Percentiles rank a stretch among this genome's conserved stretches.
phyloP scores from a whole-genome alignment of 1,284 basidiomycete genomes.

The Ustilago hordei region DNA sequence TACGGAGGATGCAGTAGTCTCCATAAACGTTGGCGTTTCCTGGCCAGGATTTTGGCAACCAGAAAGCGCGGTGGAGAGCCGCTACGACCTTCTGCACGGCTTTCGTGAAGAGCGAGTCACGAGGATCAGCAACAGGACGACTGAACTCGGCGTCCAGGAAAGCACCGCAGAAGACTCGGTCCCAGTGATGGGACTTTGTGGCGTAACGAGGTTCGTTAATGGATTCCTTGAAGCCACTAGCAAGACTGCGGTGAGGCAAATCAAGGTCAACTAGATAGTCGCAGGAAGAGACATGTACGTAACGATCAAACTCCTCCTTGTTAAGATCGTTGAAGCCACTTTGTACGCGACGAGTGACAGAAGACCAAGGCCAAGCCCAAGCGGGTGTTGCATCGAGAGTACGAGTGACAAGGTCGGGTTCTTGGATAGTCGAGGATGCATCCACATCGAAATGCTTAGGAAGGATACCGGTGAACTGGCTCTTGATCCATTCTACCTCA shows the following conservation, averaged over 20 bases:
- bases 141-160: constrained; percentile 63
- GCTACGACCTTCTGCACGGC: constrained; percentile 16
- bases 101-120: constrained; percentile 11
- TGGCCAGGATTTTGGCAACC: constrained; percentile 53
- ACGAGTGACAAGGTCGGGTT: neutral
- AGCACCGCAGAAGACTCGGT: constrained; percentile 49
- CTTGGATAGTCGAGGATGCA: constrained; percentile 14
- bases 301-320: constrained; percentile 80
- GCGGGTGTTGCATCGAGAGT: constrained; percentile 71
- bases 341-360: constrained; percentile 77
- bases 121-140: constrained; percentile 25
- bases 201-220: constrained; percentile 54
- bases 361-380: constrained; percentile 61
- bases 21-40: constrained; percentile 54
- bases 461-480: constrained; percentile 87
- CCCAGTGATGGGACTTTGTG: constrained; percentile 37
- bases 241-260: constrained; percentile 38
- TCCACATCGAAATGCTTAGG: constrained; percentile 79
- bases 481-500: constrained; percentile 86
- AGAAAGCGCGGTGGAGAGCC: constrained; percentile 55
- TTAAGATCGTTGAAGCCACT: constrained; percentile 88
- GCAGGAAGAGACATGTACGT: constrained; percentile 74
- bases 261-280: constrained; percentile 66
- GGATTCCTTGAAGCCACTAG: constrained; percentile 10
- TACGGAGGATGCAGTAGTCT: constrained; percentile 59